These are phyloP conservation scores for Emmonsia crescens DNA, from an alignment of 2,329 filamentous ascomycete genomes.

Conservation along the genomic window DNA sequence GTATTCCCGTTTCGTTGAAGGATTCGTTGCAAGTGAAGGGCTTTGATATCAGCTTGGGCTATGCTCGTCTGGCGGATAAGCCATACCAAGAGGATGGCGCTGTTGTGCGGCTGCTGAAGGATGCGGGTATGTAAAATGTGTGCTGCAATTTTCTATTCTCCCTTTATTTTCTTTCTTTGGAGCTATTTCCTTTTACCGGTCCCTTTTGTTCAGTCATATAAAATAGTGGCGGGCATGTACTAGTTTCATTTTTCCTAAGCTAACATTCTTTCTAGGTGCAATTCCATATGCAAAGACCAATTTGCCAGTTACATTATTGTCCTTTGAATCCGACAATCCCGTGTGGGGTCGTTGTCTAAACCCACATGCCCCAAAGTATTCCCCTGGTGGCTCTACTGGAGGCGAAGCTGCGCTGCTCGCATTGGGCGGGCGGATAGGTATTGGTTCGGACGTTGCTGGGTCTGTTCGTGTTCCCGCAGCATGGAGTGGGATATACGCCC, in stretches of 20 bases:
- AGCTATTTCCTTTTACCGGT: constrained; percentile 5
- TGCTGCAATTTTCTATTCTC: not conserved
- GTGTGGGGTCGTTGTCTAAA: constrained; percentile 78
- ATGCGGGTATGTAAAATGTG: constrained; percentile 45
- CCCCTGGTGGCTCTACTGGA: constrained; percentile 78
- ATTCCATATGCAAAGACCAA: constrained; percentile 92
- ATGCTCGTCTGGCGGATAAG: constrained; percentile 61
- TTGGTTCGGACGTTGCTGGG: constrained; percentile 84
- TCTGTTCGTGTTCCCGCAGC: constrained; percentile 80
- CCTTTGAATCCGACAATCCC: constrained; percentile 69
- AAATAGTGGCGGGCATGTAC: not conserved
- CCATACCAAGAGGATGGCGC: constrained; percentile 57
- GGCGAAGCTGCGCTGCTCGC: constrained; percentile 76
- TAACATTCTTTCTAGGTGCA: constrained; percentile 43
- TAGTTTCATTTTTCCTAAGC: not conserved
- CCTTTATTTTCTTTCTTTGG: not conserved
- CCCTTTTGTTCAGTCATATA: not conserved
- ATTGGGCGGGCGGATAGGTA: constrained; percentile 70
- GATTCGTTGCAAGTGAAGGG: constrained; percentile 66
- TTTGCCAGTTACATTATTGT: constrained; percentile 72
- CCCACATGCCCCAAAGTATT: constrained; percentile 73
- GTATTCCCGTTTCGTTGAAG: constrained; percentile 78
- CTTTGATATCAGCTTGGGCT: constrained; percentile 74
- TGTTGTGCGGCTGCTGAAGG: constrained; percentile 66
- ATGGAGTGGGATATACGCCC: constrained; percentile 77